Percentiles rank a stretch among this genome's conserved stretches.
These are phyloP conservation scores for Mycena amicta DNA, from an alignment of 768 basidiomycete species.

Conservation along the genomic window DNA sequence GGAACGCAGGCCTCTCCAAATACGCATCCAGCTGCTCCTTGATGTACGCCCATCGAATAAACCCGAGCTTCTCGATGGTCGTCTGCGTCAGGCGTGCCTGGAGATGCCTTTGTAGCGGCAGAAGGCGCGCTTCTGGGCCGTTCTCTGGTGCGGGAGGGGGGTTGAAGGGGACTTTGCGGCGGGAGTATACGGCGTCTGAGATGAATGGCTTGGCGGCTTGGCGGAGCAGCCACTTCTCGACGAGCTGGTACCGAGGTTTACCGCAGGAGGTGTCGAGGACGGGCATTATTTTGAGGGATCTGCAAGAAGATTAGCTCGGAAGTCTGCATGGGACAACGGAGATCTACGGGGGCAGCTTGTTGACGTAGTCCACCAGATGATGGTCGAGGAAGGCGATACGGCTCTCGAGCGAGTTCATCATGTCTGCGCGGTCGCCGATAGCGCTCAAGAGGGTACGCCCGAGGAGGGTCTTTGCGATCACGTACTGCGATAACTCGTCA, in stretches of 20 bases:
- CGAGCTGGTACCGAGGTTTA: constrained; percentile 4
- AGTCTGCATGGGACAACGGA: too few species aligned
- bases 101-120: constrained; percentile 17
- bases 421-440: constrained; percentile 17
- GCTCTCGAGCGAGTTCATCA: constrained; percentile 15
- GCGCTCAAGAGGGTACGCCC: constrained; percentile 5
- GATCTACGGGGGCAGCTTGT: constrained; percentile 15
- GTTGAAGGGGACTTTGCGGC: constrained; percentile 17
- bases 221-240: constrained; percentile 22
- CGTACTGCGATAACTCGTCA: too few species aligned
- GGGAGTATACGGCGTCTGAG: constrained; percentile 15
- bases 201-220: constrained; percentile 20
- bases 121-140: neutral
- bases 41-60: constrained; percentile 14
- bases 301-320: too few species aligned
- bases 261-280: neutral
- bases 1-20: constrained; percentile 11
- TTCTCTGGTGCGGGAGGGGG: constrained; percentile 7
- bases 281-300: constrained; percentile 16
- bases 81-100: constrained; percentile 9
- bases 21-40: constrained; percentile 6
- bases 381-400: constrained; percentile 15
- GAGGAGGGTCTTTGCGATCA: constrained; percentile 13
- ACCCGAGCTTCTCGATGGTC: constrained; percentile 12
- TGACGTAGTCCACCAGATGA: constrained; percentile 21